phyloP scores from a whole-genome alignment of 805 yeast genomes.

The Metschnikowia colocasiae region DNA sequence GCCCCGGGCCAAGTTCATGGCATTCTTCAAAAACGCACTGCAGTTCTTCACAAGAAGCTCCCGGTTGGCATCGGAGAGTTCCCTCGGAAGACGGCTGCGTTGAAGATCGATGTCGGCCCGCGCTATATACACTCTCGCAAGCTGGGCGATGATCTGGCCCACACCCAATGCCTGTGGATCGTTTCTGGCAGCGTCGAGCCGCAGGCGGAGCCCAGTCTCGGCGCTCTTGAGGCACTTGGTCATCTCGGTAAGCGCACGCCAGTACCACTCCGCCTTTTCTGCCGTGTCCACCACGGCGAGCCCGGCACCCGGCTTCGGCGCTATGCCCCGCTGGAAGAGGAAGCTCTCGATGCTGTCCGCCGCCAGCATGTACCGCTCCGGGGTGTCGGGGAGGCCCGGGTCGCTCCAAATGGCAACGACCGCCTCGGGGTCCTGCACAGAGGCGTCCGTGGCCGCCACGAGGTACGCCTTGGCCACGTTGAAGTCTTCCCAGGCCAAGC shows the following conservation, averaged over 20 bases:
- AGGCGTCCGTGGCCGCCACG: constrained; percentile 2
- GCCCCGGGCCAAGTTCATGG: constrained; percentile 41
- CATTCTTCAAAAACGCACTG: constrained; percentile 43
- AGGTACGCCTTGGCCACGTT: constrained; percentile 24
- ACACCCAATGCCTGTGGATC: constrained; percentile 21
- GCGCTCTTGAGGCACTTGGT: constrained; percentile 36
- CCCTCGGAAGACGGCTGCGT: constrained; percentile 33
- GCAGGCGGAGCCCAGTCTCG: constrained; percentile 27
- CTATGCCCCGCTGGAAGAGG: constrained; percentile 33
- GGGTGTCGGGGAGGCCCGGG: constrained; percentile 21
- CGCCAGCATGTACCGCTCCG: constrained; percentile 40
- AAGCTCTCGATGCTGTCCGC: constrained; percentile 43
- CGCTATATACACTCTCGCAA: constrained; percentile 44
- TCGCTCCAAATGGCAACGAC: constrained; percentile 35
- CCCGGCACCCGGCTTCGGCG: constrained; percentile 9
- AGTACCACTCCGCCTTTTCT: constrained; percentile 21
- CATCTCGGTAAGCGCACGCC: constrained; percentile 42
- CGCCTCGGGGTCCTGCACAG: constrained; percentile 16
- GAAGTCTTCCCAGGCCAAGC: neutral
- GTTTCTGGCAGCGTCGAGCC: neutral
- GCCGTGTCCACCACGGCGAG: constrained; percentile 3
- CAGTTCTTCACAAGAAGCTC: constrained; percentile 36
- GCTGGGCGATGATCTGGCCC: constrained; percentile 32
- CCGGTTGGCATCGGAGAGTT: constrained; percentile 28
- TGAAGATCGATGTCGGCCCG: constrained; percentile 53